phyloP scores from a whole-genome alignment of 2,329 filamentous ascomycete species.

The Cladophialophora psammophila region DNA sequence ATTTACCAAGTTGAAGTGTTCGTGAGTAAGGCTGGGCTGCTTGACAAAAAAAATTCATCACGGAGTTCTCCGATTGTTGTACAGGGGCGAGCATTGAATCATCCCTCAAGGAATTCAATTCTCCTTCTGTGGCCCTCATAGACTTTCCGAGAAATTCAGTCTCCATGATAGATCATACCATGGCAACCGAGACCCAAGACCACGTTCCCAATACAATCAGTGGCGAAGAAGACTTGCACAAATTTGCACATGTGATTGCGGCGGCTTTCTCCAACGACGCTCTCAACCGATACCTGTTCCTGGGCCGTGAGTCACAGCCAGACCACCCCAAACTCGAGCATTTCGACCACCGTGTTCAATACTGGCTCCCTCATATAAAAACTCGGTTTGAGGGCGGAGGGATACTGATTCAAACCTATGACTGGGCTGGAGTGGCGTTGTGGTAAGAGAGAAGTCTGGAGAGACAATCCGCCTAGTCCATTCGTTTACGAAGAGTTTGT shows the following conservation, averaged over 20 bases:
- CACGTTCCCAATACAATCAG: constrained; percentile 5
- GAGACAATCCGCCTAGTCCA: neutral
- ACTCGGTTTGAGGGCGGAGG: constrained; percentile 25
- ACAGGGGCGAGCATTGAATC: neutral
- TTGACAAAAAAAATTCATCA: neutral
- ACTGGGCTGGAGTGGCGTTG: constrained; percentile 32
- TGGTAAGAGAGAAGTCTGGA: constrained; percentile 21
- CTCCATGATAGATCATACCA: neutral
- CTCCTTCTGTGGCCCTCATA: neutral
- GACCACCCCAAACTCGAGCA: constrained; percentile 30
- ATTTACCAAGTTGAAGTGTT: neutral
- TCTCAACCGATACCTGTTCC: constrained; percentile 28
- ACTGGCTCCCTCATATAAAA: constrained; percentile 22
- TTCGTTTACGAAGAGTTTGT: neutral
- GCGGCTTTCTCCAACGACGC: constrained; percentile 30
- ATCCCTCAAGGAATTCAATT: neutral
- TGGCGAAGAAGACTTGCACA: constrained; percentile 14
- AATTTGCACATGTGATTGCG: constrained; percentile 27
- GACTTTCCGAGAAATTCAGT: neutral
- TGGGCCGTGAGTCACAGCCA: constrained; percentile 30
- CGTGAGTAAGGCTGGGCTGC: neutral
- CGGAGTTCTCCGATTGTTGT: neutral
- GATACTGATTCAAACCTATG: constrained; percentile 24
- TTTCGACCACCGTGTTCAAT: constrained; percentile 15
- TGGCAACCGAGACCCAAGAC: neutral